Percentiles rank a stretch among this genome's conserved stretches.
Evolutionary conservation across 1,139 yeast species (phyloP).

Genomic region (Lodderomyces theae): DNA sequence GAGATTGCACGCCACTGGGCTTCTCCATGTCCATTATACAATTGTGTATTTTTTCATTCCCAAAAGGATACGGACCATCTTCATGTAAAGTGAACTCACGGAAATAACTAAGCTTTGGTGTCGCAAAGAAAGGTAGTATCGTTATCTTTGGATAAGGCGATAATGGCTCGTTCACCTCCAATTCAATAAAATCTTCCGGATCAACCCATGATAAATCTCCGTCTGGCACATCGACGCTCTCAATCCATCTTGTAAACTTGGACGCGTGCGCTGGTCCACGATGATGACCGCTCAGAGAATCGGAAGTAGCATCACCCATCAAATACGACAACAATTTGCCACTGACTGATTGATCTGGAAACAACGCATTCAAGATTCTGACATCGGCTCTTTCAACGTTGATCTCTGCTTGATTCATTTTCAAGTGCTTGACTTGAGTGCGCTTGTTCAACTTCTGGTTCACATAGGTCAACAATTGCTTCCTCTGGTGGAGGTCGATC

Average conservation of each 20-base stretch:
- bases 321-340: slow-evolving; percentile 48
- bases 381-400: slow-evolving; percentile 71
- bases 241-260: slow-evolving; percentile 20
- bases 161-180: slow-evolving; percentile 51
- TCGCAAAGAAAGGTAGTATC: slow-evolving; percentile 61
- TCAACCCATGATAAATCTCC: slow-evolving; percentile 73
- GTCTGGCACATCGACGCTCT: slow-evolving; percentile 36
- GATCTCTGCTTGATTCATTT: slow-evolving; percentile 74
- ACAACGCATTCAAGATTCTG: slow-evolving; percentile 65
- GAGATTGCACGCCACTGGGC: slow-evolving; percentile 54
- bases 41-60: slow-evolving; percentile 61
- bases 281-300: slow-evolving; percentile 5
- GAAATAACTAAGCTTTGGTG: slow-evolving; percentile 77
- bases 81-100: slow-evolving; percentile 55
- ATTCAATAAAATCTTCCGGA: slow-evolving; percentile 73
- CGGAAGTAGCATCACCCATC: slow-evolving; percentile 23
- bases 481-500: slow-evolving; percentile 81
- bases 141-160: slow-evolving; percentile 55
- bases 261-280: slow-evolving; percentile 2
- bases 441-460: slow-evolving; percentile 58
- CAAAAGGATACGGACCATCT: slow-evolving; percentile 62
- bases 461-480: slow-evolving; percentile 60
- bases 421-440: slow-evolving; percentile 55
- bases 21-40: slow-evolving; percentile 61
- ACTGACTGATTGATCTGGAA: slow-evolving; percentile 53